These are phyloP conservation scores for Aspergillaceae sp. DNA, from an alignment of 2,329 filamentous ascomycete species.

Conservation along the genomic window DNA sequence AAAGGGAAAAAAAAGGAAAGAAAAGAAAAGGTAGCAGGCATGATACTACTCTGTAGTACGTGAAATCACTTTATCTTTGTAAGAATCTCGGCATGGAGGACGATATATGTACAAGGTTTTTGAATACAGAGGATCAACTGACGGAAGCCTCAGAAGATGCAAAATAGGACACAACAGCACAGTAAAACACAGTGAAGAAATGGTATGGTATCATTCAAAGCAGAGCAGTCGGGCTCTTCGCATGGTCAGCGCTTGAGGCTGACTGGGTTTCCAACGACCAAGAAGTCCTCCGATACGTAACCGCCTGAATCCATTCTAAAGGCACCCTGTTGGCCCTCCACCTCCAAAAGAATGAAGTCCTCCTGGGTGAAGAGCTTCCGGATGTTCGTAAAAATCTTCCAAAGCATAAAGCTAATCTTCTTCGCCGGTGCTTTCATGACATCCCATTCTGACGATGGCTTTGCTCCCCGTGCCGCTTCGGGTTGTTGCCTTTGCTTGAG, in stretches of 20 bases:
- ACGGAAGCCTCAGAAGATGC: too few relatives aligned
- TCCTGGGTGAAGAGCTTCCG: conserved; percentile 34
- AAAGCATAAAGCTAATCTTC: conserved; percentile 21
- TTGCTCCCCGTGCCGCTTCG: conserved; percentile 7
- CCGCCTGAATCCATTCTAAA: conserved; percentile 33
- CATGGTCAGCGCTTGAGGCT: not conserved
- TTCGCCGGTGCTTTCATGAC: conserved; percentile 28
- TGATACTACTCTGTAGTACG: too few relatives aligned
- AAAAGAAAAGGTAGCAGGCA: not conserved
- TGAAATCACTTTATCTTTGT: too few relatives aligned
- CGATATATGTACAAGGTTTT: not conserved
- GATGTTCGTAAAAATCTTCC: conserved; percentile 25
- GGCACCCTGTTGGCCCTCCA: conserved; percentile 26
- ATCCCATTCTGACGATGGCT: conserved; percentile 9
- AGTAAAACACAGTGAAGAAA: not conserved
- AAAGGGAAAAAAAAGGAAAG: too few relatives aligned
- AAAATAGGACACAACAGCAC: not conserved
- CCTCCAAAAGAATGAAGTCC: conserved; percentile 31
- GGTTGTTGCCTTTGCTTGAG: conserved; percentile 12
- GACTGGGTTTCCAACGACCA: conserved; percentile 24
- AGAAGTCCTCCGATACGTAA: conserved; percentile 26
- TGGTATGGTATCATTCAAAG: not conserved
- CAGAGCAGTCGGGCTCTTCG: not conserved
- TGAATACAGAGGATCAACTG: not conserved
- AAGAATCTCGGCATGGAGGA: too few relatives aligned